phyloP scores from a whole-genome alignment of 495 filamentous ascomycete genomes.

The Penicillium steckii region DNA sequence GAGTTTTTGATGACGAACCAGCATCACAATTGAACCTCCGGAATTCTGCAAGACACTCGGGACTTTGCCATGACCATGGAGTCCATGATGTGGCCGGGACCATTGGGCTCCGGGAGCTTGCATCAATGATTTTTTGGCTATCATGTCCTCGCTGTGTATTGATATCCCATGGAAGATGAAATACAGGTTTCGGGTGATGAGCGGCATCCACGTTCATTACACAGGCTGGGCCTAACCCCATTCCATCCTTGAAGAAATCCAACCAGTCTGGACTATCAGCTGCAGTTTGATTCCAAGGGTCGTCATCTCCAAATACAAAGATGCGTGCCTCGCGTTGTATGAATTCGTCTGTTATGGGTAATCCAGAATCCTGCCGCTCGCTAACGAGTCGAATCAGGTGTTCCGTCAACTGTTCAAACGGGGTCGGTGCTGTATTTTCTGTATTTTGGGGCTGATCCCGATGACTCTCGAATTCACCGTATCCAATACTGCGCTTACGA shows the following conservation, averaged over 20 bases:
- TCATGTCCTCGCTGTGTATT: neutral
- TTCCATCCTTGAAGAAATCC: slow-evolving; percentile 51
- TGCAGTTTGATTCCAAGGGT: slow-evolving; percentile 62
- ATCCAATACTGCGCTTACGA: neutral
- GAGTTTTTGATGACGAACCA: neutral
- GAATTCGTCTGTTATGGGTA: slow-evolving; percentile 49
- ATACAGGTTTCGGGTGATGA: neutral
- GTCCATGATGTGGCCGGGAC: neutral
- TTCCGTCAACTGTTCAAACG: slow-evolving; percentile 8
- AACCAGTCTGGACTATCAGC: slow-evolving; percentile 59
- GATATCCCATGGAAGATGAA: neutral
- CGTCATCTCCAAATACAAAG: slow-evolving; percentile 59
- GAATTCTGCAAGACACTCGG: slow-evolving; percentile 17
- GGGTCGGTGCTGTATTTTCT: neutral
- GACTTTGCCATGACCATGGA: slow-evolving; percentile 19
- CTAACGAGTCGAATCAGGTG: slow-evolving; percentile 44
- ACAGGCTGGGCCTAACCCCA: slow-evolving; percentile 8
- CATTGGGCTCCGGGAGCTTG: neutral
- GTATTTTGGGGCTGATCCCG: neutral
- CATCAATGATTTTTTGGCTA: neutral
- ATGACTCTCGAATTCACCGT: neutral
- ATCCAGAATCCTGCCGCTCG: slow-evolving; percentile 31
- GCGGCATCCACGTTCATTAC: neutral
- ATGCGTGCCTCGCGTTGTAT: slow-evolving; percentile 54
- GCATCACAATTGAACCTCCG: neutral